Evolutionary conservation across 2,329 filamentous ascomycete genomes (phyloP).

Genomic region (Pseudogymnoascus sp.): DNA sequence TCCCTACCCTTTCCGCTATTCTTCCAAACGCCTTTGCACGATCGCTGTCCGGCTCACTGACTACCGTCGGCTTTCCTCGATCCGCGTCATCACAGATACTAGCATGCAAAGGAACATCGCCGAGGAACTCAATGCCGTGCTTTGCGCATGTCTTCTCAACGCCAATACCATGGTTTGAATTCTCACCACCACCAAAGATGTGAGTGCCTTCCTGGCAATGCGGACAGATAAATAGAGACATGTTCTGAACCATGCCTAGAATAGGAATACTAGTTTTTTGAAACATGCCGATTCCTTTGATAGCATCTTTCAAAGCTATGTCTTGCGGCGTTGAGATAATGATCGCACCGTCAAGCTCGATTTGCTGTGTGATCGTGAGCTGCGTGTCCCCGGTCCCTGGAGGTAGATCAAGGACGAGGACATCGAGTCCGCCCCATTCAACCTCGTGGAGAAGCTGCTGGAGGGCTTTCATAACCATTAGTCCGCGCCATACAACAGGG

Average conservation of each 20-base stretch:
- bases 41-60: constrained; percentile 70
- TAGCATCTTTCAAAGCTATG: constrained; percentile 81
- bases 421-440: constrained; percentile 81
- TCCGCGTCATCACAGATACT: constrained; percentile 83
- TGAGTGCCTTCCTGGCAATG: constrained; percentile 65
- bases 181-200: constrained; percentile 53
- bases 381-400: constrained; percentile 95
- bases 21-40: constrained; percentile 63
- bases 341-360: constrained; percentile 76
- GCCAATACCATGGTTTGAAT: constrained; percentile 40
- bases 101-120: constrained; percentile 81
- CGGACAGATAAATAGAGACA: constrained; percentile 77
- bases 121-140: constrained; percentile 69
- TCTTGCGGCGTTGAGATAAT: constrained; percentile 93
- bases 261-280: constrained; percentile 72
- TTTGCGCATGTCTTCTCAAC: constrained; percentile 63
- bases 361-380: constrained; percentile 90
- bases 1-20: constrained; percentile 51
- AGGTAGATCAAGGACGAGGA: constrained; percentile 83
- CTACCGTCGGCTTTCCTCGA: constrained; percentile 79
- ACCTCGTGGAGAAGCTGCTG: constrained; percentile 94
- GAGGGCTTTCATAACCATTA: constrained; percentile 96
- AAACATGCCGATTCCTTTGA: constrained; percentile 91
- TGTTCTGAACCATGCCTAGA: constrained; percentile 85
- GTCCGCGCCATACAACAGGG: constrained; percentile 86